Evolutionary conservation across 768 basidiomycete species (phyloP).

Genomic region (Polyporus arcularius): DNA sequence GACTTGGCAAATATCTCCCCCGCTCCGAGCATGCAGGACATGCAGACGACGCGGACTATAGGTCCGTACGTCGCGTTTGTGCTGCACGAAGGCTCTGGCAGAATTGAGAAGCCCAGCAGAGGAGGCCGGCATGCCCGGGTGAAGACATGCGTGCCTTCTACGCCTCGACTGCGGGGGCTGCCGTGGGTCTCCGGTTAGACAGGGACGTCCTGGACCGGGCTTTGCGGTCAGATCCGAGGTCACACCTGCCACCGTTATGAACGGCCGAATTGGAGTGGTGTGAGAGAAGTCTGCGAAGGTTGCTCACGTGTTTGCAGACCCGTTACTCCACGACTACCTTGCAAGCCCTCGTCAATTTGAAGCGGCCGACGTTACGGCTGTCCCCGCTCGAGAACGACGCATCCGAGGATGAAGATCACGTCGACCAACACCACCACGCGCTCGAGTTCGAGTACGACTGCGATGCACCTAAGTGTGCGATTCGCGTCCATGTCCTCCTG

Average conservation of each 20-base stretch:
- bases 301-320: constrained; percentile 42
- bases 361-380: constrained; percentile 82
- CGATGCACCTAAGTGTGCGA: constrained; percentile 80
- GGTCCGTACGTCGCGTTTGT: not conserved
- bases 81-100: not conserved
- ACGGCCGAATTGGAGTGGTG: too few relatives aligned
- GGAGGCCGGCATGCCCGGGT: not conserved
- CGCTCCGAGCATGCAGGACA: too few relatives aligned
- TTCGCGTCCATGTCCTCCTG: constrained; percentile 76
- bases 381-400: constrained; percentile 55
- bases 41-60: too few relatives aligned
- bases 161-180: not conserved
- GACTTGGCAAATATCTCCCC: too few relatives aligned
- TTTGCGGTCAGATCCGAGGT: too few relatives aligned
- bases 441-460: constrained; percentile 94
- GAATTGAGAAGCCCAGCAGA: too few relatives aligned
- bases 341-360: constrained; percentile 93
- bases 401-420: constrained; percentile 44
- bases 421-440: constrained; percentile 65
- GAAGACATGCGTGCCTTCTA: not conserved
- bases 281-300: too few relatives aligned
- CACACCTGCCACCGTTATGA: too few relatives aligned
- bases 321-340: constrained; percentile 89
- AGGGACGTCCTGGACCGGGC: not conserved
- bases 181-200: not conserved